These are phyloP conservation scores for Scenedesmus sp. DNA, from an alignment of 163 green algal species.

Conservation along the genomic window DNA sequence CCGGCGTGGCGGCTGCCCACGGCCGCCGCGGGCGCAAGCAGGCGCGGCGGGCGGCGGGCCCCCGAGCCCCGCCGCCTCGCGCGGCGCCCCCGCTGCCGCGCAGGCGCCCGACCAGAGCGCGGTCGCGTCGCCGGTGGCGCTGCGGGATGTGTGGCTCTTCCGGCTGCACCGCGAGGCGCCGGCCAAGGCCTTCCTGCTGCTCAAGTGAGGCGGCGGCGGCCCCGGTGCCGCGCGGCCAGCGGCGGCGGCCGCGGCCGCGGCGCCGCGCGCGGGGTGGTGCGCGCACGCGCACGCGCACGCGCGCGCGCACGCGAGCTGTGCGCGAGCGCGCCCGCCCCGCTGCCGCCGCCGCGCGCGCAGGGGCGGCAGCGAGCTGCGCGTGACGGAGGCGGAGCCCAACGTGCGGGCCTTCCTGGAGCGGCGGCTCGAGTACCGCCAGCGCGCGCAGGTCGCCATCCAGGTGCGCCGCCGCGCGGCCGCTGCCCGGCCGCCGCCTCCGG, in stretches of 20 bases:
- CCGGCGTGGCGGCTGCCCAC: too few relatives aligned
- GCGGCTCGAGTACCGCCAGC: slow-evolving; percentile 21
- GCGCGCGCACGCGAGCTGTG: too few relatives aligned
- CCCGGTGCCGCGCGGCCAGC: too few relatives aligned
- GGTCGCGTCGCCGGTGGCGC: neutral
- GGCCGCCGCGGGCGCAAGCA: too few relatives aligned
- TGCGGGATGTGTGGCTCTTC: slow-evolving; percentile 25
- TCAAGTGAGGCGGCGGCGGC: slow-evolving; percentile 26
- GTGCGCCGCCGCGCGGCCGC: neutral
- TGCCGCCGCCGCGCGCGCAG: too few relatives aligned
- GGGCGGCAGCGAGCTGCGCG: neutral
- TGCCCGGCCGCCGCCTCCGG: too few relatives aligned
- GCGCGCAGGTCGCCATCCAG: neutral
- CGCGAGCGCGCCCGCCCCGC: too few relatives aligned
- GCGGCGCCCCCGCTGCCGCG: neutral
- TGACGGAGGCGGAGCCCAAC: slow-evolving; percentile 25
- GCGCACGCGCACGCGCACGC: too few relatives aligned
- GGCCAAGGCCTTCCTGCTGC: slow-evolving; percentile 26
- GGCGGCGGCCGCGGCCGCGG: too few relatives aligned
- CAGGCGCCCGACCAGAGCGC: slow-evolving; percentile 14
- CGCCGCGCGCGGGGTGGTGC: too few relatives aligned
- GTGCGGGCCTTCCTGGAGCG: slow-evolving; percentile 21
- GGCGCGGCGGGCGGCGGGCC: too few relatives aligned
- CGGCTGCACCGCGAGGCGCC: neutral
- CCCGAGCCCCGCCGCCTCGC: too few relatives aligned